Conservation (phyloP, 2,329 filamentous ascomycete species). For the Teratosphaeria epicoccoides region DNA sequence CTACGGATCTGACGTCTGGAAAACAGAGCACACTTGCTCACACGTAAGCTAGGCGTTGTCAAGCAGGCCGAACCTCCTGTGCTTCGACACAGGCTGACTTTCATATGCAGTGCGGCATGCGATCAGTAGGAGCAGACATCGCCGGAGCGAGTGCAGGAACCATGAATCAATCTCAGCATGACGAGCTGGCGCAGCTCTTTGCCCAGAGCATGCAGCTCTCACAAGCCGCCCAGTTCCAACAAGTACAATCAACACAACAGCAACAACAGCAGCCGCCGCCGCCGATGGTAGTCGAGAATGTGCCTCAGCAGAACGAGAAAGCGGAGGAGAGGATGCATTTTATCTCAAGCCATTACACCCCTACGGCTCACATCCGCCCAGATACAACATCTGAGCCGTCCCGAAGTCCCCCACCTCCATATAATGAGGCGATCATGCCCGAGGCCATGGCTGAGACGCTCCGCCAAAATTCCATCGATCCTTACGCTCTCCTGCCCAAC, state of each 20-base stretch:
- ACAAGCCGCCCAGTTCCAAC: constrained; percentile 26
- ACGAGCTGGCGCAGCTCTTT: constrained; percentile 75
- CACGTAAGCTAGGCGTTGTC: constrained; percentile 31
- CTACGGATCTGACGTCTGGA: constrained; percentile 34
- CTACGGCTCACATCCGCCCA: constrained; percentile 56
- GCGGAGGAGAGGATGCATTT: constrained; percentile 49
- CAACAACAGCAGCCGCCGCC: constrained; percentile 12
- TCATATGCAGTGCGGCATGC: constrained; percentile 31
- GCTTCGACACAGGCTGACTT: constrained; percentile 13
- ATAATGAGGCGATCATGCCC: constrained; percentile 19
- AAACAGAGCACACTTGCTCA: constrained; percentile 33
- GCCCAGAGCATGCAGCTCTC: constrained; percentile 60
- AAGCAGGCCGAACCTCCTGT: constrained; percentile 9
- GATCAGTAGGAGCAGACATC: constrained; percentile 34
- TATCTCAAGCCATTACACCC: constrained; percentile 74
- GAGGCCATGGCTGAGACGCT: constrained; percentile 37
- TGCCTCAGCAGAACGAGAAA: constrained; percentile 2
- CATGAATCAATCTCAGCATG: constrained; percentile 42
- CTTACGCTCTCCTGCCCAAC: constrained; percentile 55
- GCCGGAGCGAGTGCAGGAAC: constrained; percentile 31
- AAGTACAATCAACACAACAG: constrained; percentile 18
- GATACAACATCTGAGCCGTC: constrained; percentile 28
- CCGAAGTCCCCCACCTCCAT: constrained; percentile 22
- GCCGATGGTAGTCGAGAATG: not conserved
- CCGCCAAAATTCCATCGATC: constrained; percentile 58